Percentiles rank a stretch among this genome's conserved stretches.
phyloP scores from a whole-genome alignment of 768 basidiomycete genomes.

The Suillus fuscotomentosus region DNA sequence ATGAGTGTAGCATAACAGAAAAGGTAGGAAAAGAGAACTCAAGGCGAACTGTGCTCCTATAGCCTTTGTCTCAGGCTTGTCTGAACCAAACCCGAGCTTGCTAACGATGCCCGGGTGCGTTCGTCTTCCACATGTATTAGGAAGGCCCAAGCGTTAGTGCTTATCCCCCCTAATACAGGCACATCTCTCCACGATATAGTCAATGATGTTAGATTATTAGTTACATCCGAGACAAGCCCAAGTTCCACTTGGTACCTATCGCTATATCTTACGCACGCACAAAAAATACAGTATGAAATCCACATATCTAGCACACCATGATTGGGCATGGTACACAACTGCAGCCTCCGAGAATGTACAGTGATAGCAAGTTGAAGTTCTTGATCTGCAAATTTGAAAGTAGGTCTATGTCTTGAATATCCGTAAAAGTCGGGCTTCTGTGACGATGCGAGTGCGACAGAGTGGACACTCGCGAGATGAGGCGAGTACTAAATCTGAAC shows the following conservation, averaged over 20 bases:
- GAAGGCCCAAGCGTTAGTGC: background rate
- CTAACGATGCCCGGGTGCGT: background rate
- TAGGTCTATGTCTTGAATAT: constrained; percentile 59
- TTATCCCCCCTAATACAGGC: background rate
- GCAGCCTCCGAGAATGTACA: background rate
- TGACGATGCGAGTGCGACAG: constrained; percentile 86
- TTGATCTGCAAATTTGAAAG: background rate
- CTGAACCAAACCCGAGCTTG: background rate
- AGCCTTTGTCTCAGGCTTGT: background rate
- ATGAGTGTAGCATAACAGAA: background rate
- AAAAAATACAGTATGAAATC: background rate
- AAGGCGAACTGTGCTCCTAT: background rate
- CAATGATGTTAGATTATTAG: background rate
- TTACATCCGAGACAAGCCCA: background rate
- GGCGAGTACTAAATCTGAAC: constrained; percentile 76
- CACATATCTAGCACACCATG: background rate
- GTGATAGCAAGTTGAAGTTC: background rate
- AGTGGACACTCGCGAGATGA: constrained; percentile 87
- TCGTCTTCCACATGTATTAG: background rate
- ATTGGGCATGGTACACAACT: background rate
- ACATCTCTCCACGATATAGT: background rate
- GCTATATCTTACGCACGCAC: background rate
- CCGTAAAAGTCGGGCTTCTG: constrained; percentile 74
- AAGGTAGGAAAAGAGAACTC: background rate
- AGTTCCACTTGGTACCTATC: background rate